Evolutionary conservation across 192 early-diverging fungal species (phyloP), one percentile per base, ranked within the genome.

Genomic region (Bifiguratus adelaidae): DNA sequence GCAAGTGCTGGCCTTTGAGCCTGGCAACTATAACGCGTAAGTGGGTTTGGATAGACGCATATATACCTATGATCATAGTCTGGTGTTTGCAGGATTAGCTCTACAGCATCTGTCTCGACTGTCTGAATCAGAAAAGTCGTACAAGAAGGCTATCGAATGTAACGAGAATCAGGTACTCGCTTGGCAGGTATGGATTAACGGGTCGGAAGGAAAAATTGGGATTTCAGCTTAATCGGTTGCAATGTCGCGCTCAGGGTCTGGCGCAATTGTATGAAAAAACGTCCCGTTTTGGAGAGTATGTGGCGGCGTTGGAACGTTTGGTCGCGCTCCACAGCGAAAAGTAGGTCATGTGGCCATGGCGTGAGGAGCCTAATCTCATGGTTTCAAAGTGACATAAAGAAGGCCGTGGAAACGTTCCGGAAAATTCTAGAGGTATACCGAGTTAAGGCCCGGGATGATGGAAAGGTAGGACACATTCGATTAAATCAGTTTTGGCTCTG

Each of bases 1-100:
- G 25, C 68, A 65, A 20, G 66, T 78, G 11, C 43, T 73, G 1
- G 49, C 67, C 25, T 62, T 50, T 41, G 72, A 78, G 32, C 44
- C 62, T 11, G 55, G 52, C 4, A 78, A 78, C 20, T 78, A 78
- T 32, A 74, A 63, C 51, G 76, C 59, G 76, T 78, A 72, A 52
- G 50, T 47, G 13, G 27, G 3, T 28, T 7, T n/a, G n/a, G 1
- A 30, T 29, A 26, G 11, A n/a, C 18, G 30, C n/a, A 15, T 30
- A 4, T 12, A 37, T 19, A 36, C 9, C 15, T 41, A 21, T 28
- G n/a, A 35, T 4, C 30, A 7, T 15, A 80, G 77, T 3, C 52
- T 56, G 19, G 70, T 88, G 8, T 71, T 80, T 53, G 68, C 83
- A n/a, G 86, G 82, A 19, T 60, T 86, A 3, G 68, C 82, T 0